Percentiles rank a stretch among this genome's conserved stretches.
These are phyloP conservation scores for Podospora didyma DNA, from an alignment of 495 filamentous ascomycete species.

Conservation along the genomic window DNA sequence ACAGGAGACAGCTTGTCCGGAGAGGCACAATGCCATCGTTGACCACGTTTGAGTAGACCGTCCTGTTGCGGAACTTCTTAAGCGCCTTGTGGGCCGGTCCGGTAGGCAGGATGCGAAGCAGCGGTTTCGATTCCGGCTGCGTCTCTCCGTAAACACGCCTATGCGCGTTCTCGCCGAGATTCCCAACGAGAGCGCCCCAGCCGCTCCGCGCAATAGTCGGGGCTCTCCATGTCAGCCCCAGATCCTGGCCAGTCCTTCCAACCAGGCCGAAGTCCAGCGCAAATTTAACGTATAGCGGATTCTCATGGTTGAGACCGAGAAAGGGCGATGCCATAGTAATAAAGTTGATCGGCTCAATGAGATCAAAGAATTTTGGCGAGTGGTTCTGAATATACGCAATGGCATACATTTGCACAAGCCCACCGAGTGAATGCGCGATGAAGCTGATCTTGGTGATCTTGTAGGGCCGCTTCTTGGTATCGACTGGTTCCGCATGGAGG, in stretches of 20 bases:
- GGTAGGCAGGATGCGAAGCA: constrained; percentile 85
- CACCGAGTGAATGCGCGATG: constrained; percentile 88
- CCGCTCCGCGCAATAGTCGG: constrained; percentile 78
- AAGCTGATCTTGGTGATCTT: constrained; percentile 95
- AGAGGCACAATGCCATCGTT: constrained; percentile 97
- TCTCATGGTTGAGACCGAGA: constrained; percentile 92
- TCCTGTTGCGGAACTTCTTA: constrained; percentile 83
- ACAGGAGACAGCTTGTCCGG: constrained; percentile 91
- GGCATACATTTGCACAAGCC: constrained; percentile 88
- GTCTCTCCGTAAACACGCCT: constrained; percentile 59
- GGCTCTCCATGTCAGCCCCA: constrained; percentile 90
- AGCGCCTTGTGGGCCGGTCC: constrained; percentile 88
- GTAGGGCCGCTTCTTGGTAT: constrained; percentile 61
- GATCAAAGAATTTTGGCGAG: constrained; percentile 83
- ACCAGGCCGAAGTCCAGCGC: constrained; percentile 94
- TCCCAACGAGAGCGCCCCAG: constrained; percentile 81
- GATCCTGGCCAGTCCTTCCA: constrained; percentile 88
- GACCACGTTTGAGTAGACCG: constrained; percentile 94
- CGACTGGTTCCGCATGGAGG: constrained; percentile 26
- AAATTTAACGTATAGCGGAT: constrained; percentile 94
- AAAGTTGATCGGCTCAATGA: constrained; percentile 88
- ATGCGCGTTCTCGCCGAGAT: constrained; percentile 62
- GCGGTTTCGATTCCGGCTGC: constrained; percentile 78
- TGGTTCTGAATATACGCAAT: constrained; percentile 98
- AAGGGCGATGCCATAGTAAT: constrained; percentile 88